Conservation (phyloP, 768 basidiomycete species). For the Mycena vitilis region DNA sequence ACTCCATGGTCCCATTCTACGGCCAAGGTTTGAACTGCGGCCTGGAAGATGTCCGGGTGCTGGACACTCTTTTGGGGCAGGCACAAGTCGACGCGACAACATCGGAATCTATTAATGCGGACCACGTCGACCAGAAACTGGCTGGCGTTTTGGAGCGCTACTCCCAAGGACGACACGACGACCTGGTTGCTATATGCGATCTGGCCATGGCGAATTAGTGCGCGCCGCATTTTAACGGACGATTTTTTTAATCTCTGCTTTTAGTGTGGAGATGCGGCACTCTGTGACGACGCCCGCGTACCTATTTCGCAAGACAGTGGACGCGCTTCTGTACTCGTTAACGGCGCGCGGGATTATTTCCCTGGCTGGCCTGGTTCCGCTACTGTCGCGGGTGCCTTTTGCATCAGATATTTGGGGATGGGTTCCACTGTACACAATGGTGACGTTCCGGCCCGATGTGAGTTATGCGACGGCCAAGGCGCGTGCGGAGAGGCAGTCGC, state of each 20-base stretch:
- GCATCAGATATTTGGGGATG: constrained; percentile 76
- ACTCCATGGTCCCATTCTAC: constrained; percentile 99
- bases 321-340: constrained; percentile 77
- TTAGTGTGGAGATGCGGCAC: constrained; percentile 94
- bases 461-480: constrained; percentile 85
- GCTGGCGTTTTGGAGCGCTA: constrained; percentile 80
- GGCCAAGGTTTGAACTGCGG: constrained; percentile 98
- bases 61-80: constrained; percentile 78
- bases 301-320: constrained; percentile 81
- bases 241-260: constrained; percentile 39
- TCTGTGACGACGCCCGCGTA: constrained; percentile 86
- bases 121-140: constrained; percentile 66
- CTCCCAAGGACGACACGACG: constrained; percentile 84
- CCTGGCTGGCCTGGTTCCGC: constrained; percentile 58
- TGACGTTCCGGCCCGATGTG: constrained; percentile 96
- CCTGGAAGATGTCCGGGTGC: constrained; percentile 94
- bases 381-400: constrained; percentile 66
- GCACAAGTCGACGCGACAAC: constrained; percentile 69
- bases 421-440: constrained; percentile 97
- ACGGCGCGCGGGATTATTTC: constrained; percentile 62
- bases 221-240: constrained; percentile 53
- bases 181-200: constrained; percentile 90
- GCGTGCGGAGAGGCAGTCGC: constrained; percentile 77
- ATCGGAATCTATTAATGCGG: constrained; percentile 45
- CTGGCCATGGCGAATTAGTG: constrained; percentile 98